Conservation (phyloP, 1,284 basidiomycete species). For the Ustilago nuda region DNA sequence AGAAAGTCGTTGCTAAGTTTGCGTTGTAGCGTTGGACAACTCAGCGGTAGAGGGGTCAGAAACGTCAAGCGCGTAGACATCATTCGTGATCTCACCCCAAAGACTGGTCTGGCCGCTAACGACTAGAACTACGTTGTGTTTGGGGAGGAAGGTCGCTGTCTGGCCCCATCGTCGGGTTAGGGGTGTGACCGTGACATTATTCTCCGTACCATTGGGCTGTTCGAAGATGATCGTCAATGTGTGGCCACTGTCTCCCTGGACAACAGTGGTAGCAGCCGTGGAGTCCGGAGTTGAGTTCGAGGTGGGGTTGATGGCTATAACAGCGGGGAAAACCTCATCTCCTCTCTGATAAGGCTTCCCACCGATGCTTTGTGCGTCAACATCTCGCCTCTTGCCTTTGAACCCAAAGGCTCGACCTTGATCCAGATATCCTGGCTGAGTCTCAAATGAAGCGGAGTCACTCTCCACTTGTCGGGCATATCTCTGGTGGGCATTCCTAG, state of each 20-base stretch:
- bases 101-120: conserved; percentile 63
- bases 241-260: background rate
- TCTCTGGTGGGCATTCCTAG: conserved; percentile 9
- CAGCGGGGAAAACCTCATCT: conserved; percentile 35
- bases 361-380: conserved; percentile 16
- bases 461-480: conserved; percentile 1
- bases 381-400: conserved; percentile 8
- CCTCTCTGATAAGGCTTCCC: conserved; percentile 19
- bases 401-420: conserved; percentile 17
- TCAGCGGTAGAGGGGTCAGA: conserved; percentile 19
- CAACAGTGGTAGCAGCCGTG: background rate
- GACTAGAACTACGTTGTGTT: conserved; percentile 52
- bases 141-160: conserved; percentile 34
- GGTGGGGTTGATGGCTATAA: conserved; percentile 28
- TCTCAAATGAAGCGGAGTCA: conserved; percentile 11
- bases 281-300: background rate
- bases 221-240: conserved; percentile 42
- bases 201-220: conserved; percentile 15
- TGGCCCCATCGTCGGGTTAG: conserved; percentile 39
- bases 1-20: conserved; percentile 23
- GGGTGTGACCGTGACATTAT: conserved; percentile 18
- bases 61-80: conserved; percentile 59
- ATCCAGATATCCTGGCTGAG: conserved; percentile 42
- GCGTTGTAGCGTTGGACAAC: conserved; percentile 28
- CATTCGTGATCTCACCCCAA: conserved; percentile 47